These are phyloP conservation scores for Rhodomyrtus tomentosa DNA, from an alignment of 345 rosid species.

Conservation along the genomic window DNA sequence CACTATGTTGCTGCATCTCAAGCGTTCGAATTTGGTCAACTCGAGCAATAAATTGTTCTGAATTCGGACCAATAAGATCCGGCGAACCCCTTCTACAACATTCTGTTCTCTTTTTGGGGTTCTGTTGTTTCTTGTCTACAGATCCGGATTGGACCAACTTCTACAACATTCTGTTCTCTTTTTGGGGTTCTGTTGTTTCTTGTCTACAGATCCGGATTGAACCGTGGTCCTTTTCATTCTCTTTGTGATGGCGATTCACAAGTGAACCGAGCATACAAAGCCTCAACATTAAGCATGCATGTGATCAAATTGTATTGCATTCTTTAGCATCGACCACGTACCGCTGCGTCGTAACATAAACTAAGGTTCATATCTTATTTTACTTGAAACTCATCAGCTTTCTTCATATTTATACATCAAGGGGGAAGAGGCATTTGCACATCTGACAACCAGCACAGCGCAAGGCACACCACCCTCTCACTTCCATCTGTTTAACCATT, in stretches of 20 bases:
- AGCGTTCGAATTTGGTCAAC: neutral
- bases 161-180: neutral
- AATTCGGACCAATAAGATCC: neutral
- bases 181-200: neutral
- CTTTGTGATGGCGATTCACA: neutral
- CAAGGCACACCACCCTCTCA: neutral
- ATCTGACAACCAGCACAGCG: neutral
- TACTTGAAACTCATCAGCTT: neutral
- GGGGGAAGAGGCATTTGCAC: neutral
- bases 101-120: neutral
- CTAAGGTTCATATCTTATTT: neutral
- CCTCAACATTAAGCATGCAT: neutral
- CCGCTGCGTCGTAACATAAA: neutral
- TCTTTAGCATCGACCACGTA: neutral
- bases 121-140: neutral
- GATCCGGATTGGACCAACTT: neutral
- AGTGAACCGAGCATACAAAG: neutral
- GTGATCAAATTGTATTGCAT: neutral
- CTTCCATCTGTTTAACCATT: conserved; percentile 18
- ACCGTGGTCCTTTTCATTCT: neutral
- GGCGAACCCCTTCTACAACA: neutral
- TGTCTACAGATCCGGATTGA: neutral
- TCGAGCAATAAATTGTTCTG: neutral
- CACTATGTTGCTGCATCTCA: neutral
- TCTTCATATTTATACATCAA: neutral